A percentile compares a stretch with the other conserved stretches of the same genome.
Evolutionary conservation across 192 early-diverging fungal genomes (phyloP).

Genomic region (Coemansia sp.): DNA sequence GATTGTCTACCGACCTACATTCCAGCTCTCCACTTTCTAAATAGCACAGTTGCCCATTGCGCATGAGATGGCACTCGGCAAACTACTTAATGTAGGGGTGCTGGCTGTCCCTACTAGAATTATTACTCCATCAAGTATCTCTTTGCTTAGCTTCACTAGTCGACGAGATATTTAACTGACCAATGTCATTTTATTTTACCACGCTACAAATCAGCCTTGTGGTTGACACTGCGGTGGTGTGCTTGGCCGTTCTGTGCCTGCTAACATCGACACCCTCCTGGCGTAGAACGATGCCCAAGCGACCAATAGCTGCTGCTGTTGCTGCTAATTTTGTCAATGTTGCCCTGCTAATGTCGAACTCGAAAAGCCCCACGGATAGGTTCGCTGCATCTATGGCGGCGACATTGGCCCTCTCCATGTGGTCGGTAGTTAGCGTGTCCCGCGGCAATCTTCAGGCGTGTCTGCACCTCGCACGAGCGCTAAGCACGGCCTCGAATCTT

Average conservation of each 20-base stretch:
- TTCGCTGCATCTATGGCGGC: neutral
- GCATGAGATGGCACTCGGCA: neutral
- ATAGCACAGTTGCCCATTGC: neutral
- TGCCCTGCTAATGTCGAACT: neutral
- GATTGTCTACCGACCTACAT: neutral
- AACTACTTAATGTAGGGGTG: neutral
- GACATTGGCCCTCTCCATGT: neutral
- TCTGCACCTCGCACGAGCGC: neutral
- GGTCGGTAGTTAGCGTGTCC: neutral
- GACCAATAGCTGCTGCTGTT: neutral
- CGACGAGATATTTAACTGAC: neutral
- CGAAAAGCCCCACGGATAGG: neutral
- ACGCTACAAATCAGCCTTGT: neutral
- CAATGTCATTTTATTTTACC: neutral
- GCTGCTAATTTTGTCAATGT: neutral
- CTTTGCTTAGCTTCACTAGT: neutral
- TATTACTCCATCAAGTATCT: neutral
- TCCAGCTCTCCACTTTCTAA: neutral
- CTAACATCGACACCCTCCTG: neutral
- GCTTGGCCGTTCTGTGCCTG: slow-evolving; percentile 2
- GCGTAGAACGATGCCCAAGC: neutral
- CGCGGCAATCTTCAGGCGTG: neutral
- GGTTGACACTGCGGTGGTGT: neutral
- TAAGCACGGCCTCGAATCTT: neutral
- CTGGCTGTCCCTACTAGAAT: neutral